Base-by-base conservation (phyloP, 768 basidiomycete genomes). In the Coprinopsis sp. region DNA sequence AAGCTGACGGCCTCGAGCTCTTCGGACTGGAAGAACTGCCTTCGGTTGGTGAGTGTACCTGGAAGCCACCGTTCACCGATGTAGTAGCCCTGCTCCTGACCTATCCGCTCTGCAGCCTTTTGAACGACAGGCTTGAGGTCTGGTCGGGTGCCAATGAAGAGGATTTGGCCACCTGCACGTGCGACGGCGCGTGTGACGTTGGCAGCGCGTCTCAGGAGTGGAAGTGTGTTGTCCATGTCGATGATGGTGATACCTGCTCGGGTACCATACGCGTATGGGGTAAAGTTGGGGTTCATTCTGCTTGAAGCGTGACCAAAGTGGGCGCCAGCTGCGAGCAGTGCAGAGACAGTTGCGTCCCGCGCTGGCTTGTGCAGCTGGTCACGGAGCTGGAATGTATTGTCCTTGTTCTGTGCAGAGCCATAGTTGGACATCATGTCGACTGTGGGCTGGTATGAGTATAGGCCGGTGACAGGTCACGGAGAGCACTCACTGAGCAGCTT, bases 171-270 rank as follows among this genome's bases (percentile, higher is more conserved):
- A 47, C 87, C 89, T 33, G 78, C 76, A 47, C 81, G 77, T 13
- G 90, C 85, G 36, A 97, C 71, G 28, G 85, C 84, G 40, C 89
- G 84, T 29, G 90, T 85, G 44, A 99, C 76, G 57, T 85, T 84
- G 33, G 91, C 88, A 6, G 95, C 92, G 44, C 93, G 87, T 14
- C 93, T 84, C 19, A 99, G 76, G 51, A 92, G 82, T 4, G 94
- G 91, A 4, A 98, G 71, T 0, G 96, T 96, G 55, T 88, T 86
- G 62, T 98, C 93, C 23, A 98, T 77, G 67, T 98, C 91, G 63
- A 98, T 97, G 64, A 97, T 76, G 38, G 91, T 90, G 55, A 97
- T 77, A 12, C 87, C 90, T 34, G 91, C 79, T 46, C 96, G 89
- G 13, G 81, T 80, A 51, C 94, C 96, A 61, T 96, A 97, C 28